Percentiles rank a stretch among this genome's conserved stretches.
These are phyloP conservation scores for Rhododendron williamsianum DNA, from an alignment of 148 eudicot species.

Conservation along the genomic window DNA sequence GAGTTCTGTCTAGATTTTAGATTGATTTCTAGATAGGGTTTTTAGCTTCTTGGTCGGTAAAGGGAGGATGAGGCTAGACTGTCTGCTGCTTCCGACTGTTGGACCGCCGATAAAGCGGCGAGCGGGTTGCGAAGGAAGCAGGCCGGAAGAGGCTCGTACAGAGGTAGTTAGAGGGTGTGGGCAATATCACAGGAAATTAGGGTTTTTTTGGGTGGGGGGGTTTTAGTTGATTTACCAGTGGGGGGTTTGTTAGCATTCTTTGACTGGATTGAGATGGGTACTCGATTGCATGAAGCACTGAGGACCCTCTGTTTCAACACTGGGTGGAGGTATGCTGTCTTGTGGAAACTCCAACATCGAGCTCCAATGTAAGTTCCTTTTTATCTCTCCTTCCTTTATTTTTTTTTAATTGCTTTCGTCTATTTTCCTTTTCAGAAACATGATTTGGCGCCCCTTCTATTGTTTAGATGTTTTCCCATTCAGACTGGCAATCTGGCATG, in stretches of 20 bases:
- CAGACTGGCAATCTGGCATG: background rate
- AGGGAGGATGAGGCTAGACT: slow-evolving; percentile 52
- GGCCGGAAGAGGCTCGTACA: slow-evolving; percentile 96
- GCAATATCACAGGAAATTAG: slow-evolving; percentile 7
- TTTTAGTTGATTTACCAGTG: slow-evolving; percentile 1
- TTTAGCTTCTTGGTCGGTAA: slow-evolving; percentile 21
- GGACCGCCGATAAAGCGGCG: slow-evolving; percentile 88
- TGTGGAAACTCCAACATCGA: slow-evolving; percentile 79
- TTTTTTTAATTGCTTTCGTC: background rate
- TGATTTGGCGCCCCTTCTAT: slow-evolving; percentile 10
- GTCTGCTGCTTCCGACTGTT: slow-evolving; percentile 50
- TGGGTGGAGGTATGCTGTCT: slow-evolving; percentile 75
- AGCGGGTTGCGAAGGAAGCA: slow-evolving; percentile 87
- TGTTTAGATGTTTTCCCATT: background rate
- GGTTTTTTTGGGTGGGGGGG: background rate
- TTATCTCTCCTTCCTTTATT: background rate
- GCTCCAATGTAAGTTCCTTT: slow-evolving; percentile 35
- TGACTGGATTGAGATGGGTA: slow-evolving; percentile 44
- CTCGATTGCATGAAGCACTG: slow-evolving; percentile 64
- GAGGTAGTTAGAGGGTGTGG: slow-evolving; percentile 54
- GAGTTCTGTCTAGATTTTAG: slow-evolving; percentile 19
- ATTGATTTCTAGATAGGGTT: slow-evolving; percentile 22
- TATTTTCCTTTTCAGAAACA: slow-evolving; percentile 10
- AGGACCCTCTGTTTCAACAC: slow-evolving; percentile 58
- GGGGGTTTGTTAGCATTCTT: slow-evolving; percentile 28